Base-by-base conservation (phyloP, 108 stramenopile genomes). In the Cylindrotheca fusiformis region DNA sequence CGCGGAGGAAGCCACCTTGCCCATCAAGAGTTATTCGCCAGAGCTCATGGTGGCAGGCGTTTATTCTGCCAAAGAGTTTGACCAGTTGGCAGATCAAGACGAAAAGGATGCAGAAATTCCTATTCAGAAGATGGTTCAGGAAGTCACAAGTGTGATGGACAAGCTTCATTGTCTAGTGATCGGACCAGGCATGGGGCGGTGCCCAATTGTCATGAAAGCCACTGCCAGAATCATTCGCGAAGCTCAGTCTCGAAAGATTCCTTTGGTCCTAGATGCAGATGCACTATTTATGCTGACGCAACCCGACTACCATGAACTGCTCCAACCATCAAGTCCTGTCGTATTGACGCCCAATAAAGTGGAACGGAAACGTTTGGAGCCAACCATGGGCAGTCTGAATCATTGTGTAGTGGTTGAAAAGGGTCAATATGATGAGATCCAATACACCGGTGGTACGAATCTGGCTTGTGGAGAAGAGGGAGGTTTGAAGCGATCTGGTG, bases 211-310 rank as follows among this genome's bases (percentile, higher is more conserved):
- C 0, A 68, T 95, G 20, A 48, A 61, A 26, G 85, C 79, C 1
- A 81, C 80, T 12, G 58, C 74, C 23, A 31, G 36, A n/a, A 77
- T 97, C 20, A 67, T 99, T 6, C 32, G 49, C 24, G 27, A 53
- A 44, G 95, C 93, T 23, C 81, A 67, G 27, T 45, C 45, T 4
- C 30, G n/a, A 22, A 53, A 78, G 3, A 48, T 96, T 24, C 76
- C 87, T 14, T 26, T 97, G 26, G 90, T 99, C 18, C 55, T 99
- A 23, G 98, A 99, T 78, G 98, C 96, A 3, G 98, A 98, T 79
- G 97, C 82, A 3, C 75, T 99, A 44, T 94, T 63, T 60, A 65
- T 97, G 74, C 63, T 99, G 63, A 77, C 89, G 24, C 56, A 87
- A 30, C 66, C 72, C 28, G 57, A 81, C 19, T 81, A 90, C 68